Percentiles rank a stretch among this genome's conserved stretches.
Evolutionary conservation across 2,329 filamentous ascomycete genomes (phyloP).

Genomic region (Phoma sp.): DNA sequence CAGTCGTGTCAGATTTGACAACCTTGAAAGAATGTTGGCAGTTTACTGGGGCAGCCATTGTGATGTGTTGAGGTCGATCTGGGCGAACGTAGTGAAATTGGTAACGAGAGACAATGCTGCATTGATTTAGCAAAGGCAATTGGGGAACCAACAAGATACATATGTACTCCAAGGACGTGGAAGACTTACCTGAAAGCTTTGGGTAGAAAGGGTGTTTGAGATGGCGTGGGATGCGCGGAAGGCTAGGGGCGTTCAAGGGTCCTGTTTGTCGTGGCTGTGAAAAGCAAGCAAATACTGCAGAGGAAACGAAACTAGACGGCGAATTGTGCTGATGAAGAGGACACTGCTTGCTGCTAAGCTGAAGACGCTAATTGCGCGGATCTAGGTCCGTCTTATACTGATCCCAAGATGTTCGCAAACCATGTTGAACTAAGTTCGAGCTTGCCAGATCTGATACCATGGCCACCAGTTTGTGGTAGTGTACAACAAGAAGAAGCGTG

Average conservation of each 20-base stretch:
- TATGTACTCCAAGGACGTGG: constrained; percentile 34
- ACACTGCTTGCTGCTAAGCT: constrained; percentile 31
- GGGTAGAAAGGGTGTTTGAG: constrained; percentile 30
- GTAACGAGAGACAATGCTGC: constrained; percentile 15
- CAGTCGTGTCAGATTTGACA: constrained; percentile 59
- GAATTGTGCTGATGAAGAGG: constrained; percentile 26
- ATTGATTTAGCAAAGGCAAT: constrained; percentile 32
- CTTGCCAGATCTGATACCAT: constrained; percentile 30
- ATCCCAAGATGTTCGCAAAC: constrained; percentile 23
- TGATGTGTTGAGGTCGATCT: constrained; percentile 13
- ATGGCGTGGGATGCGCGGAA: constrained; percentile 34
- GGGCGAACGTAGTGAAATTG: constrained; percentile 8
- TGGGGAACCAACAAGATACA: constrained; percentile 22
- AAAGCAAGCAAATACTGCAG: constrained; percentile 42
- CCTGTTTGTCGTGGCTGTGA: constrained; percentile 43
- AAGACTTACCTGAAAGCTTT: constrained; percentile 30
- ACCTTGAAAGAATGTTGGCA: constrained; percentile 58
- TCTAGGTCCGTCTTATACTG: constrained; percentile 46
- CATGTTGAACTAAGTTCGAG: constrained; percentile 33
- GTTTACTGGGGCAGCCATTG: constrained; percentile 56
- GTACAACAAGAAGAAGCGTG: constrained; percentile 38
- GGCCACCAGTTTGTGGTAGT: constrained; percentile 30
- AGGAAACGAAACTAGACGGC: constrained; percentile 24
- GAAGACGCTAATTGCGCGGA: constrained; percentile 39
- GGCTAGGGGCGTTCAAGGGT: constrained; percentile 31